Evolutionary conservation across 148 eudicot species (phyloP).

Genomic region (Dianthus caryophyllus): DNA sequence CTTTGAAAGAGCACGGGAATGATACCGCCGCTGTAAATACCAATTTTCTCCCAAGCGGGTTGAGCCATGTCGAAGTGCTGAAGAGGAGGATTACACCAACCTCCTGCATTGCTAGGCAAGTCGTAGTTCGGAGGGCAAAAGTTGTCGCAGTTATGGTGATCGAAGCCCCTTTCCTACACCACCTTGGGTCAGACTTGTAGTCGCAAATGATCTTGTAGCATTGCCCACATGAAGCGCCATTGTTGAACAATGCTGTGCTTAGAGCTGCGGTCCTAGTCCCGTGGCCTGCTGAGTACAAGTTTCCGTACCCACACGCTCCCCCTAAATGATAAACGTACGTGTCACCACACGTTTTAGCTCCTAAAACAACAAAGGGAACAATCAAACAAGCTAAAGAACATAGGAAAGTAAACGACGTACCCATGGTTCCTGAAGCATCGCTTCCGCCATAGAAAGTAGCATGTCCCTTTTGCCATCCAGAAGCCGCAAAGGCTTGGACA

Average conservation of each 20-base stretch:
- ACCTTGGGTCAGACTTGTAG: slow-evolving; percentile 35
- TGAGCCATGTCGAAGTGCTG: slow-evolving; percentile 97
- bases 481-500: slow-evolving; percentile 44
- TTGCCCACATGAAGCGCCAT: slow-evolving; percentile 79
- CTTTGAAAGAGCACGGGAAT: slow-evolving; percentile 76
- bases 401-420: slow-evolving; percentile 24
- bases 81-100: slow-evolving; percentile 98
- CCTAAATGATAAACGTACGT: slow-evolving; percentile 30
- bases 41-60: slow-evolving; percentile 96
- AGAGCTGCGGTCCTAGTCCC: slow-evolving; percentile 80
- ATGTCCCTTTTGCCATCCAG: slow-evolving; percentile 55
- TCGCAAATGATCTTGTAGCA: slow-evolving; percentile 80
- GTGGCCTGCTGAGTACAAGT: slow-evolving; percentile 60
- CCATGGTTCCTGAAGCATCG: slow-evolving; percentile 86
- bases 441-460: slow-evolving; percentile 81
- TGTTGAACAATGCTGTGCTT: slow-evolving; percentile 80
- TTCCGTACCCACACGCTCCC: slow-evolving; percentile 94
- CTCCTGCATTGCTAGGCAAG: slow-evolving; percentile 57
- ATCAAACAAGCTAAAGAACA: too few species aligned
- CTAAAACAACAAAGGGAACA: too few species aligned
- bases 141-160: slow-evolving; percentile 76
- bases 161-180: slow-evolving; percentile 64
- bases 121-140: slow-evolving; percentile 89
- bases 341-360: slow-evolving; percentile 4
- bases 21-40: slow-evolving; percentile 74